phyloP scores from a whole-genome alignment of 495 filamentous ascomycete species.

The Penicillium roqueforti region DNA sequence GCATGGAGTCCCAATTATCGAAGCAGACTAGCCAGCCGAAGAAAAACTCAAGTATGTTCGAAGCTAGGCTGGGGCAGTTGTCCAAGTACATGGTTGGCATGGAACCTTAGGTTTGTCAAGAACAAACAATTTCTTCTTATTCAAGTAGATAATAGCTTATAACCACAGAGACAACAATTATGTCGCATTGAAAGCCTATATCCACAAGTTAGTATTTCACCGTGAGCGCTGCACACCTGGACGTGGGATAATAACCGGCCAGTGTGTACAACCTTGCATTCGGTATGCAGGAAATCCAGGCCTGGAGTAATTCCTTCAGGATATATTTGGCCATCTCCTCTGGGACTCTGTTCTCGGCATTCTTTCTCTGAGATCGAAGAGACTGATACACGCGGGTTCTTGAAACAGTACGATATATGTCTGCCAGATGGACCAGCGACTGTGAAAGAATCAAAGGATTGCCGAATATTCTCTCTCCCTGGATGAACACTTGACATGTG shows the following conservation, averaged over 20 bases:
- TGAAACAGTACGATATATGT: slow-evolving; percentile 43
- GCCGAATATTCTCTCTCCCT: slow-evolving; percentile 24
- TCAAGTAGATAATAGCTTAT: too few species aligned
- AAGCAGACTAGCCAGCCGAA: slow-evolving; percentile 24
- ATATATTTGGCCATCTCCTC: slow-evolving; percentile 14
- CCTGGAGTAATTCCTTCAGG: slow-evolving; percentile 22
- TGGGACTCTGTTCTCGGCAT: slow-evolving; percentile 19
- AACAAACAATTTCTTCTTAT: too few species aligned
- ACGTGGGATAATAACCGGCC: slow-evolving; percentile 23
- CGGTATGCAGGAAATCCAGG: slow-evolving; percentile 44
- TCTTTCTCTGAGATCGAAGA: slow-evolving; percentile 20
- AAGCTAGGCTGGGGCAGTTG: slow-evolving; percentile 51
- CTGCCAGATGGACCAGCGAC: slow-evolving; percentile 36
- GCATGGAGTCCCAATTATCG: slow-evolving; percentile 9
- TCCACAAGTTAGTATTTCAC: slow-evolving; percentile 24
- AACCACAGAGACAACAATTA: slow-evolving; percentile 32
- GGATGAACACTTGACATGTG: slow-evolving; percentile 26
- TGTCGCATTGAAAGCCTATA: slow-evolving; percentile 38
- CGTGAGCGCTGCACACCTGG: slow-evolving; percentile 24
- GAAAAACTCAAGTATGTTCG: slow-evolving; percentile 49
- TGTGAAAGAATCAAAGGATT: slow-evolving; percentile 35
- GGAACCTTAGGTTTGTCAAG: slow-evolving; percentile 37
- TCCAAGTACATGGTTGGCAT: slow-evolving; percentile 51
- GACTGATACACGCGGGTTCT: slow-evolving; percentile 36
- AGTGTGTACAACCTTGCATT: slow-evolving; percentile 40